These are phyloP conservation scores for Dendrobium huoshanense DNA, from an alignment of 106 monocot species.

Conservation along the genomic window DNA sequence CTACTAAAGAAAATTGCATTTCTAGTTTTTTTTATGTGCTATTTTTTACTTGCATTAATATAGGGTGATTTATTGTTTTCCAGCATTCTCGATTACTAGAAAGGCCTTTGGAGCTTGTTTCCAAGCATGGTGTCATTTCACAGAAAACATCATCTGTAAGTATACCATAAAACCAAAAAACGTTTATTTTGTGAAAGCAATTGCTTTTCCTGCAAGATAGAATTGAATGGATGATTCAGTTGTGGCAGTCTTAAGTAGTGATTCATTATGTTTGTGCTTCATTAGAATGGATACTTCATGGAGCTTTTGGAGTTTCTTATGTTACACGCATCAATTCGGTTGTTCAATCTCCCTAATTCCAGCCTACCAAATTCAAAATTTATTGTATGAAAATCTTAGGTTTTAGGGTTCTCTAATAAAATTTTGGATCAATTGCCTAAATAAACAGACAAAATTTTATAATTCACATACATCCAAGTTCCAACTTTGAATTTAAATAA, in stretches of 20 bases:
- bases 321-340: neutral
- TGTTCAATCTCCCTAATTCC: neutral
- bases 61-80: neutral
- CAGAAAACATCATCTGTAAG: slow-evolving; percentile 76
- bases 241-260: neutral
- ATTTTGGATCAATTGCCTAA: no score
- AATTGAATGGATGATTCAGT: neutral
- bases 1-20: no score
- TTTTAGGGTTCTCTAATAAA: neutral
- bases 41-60: neutral
- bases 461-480: no score
- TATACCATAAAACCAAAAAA: neutral
- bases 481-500: no score
- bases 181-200: neutral
- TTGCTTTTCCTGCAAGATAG: neutral
- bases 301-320: neutral
- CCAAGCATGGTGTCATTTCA: slow-evolving; percentile 76
- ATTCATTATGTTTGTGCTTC: neutral
- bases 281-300: neutral
- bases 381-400: neutral
- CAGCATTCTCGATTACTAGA: slow-evolving; percentile 84
- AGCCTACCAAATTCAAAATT: neutral
- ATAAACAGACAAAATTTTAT: no score
- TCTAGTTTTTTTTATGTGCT: neutral
- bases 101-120: slow-evolving; percentile 69